Base-by-base conservation (phyloP, 345 rosid genomes). In the Citrus reticulata region DNA sequence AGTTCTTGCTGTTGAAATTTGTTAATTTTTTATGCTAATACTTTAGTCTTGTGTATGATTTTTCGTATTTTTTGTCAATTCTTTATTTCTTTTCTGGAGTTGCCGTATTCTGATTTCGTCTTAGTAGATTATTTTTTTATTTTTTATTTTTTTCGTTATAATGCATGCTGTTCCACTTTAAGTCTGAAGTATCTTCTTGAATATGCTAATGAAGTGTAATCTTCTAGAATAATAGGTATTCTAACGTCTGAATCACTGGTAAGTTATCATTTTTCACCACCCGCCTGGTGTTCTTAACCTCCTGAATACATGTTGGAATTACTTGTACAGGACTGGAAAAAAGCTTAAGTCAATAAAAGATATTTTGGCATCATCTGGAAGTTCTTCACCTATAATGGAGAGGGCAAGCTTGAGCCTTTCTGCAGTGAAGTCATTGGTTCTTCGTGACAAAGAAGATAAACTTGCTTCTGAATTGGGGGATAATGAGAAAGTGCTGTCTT, bases 391-490 rank as follows among this genome's bases (percentile, higher is more conserved):
- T 24, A 83, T 82, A 61, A 87, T 80, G 89, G 98, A 96, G 80
- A 90, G 92, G 78, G 84, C 95, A 34, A 92, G 93, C 82, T 84
- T 94, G 88, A 92, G 92, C 84, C 91, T 96, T 75, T 92, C 94
- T 72, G 98, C 92, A 6, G 91, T 96, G 83, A 96, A 87, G 88
- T 94, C 93, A 25, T 85, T 96, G 73, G 97, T 96, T 80, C 92
- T 89, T 85, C 95, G 97, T 83, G 99, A 94, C 77, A 96, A 91
- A 84, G 99, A 92, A 77, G 97, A 91, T 70, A 93, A 90, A 68
- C 77, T 85, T 79, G 81, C 82, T 30, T 86, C 90, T 46, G 88
- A 87, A 81, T 87, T 84, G 81, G 93, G 86, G 77, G 90, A 90
- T 74, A 91, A 94, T 77, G 97, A 91, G 69, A 90, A 86, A 79